Conservation (phyloP, 148 eudicot genomes). For the Rhododendron kiyosumense region DNA sequence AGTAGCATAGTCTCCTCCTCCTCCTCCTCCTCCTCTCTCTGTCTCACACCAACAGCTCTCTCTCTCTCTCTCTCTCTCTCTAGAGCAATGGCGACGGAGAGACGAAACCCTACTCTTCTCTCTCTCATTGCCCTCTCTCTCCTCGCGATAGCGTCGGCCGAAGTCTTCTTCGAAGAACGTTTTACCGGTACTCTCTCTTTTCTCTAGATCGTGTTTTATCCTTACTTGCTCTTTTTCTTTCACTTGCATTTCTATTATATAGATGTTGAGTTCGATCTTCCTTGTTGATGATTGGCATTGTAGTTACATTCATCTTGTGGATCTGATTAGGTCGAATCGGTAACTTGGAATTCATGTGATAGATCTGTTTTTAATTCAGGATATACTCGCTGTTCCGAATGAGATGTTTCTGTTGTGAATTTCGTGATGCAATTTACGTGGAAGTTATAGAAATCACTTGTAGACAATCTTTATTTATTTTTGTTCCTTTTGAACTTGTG, state of each 20-base stretch:
- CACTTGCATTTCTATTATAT: background rate
- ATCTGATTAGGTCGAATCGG: slow-evolving; percentile 12
- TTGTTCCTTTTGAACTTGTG: background rate
- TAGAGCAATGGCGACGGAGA: slow-evolving; percentile 49
- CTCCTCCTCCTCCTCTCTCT: background rate
- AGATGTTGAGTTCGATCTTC: background rate
- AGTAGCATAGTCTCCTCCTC: background rate
- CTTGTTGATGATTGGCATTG: background rate
- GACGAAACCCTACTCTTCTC: slow-evolving; percentile 51
- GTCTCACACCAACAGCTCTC: background rate
- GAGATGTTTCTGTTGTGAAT: background rate
- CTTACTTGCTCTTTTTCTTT: background rate
- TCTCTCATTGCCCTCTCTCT: slow-evolving; percentile 54
- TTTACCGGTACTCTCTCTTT: slow-evolving; percentile 47
- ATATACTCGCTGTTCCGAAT: background rate
- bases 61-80: background rate
- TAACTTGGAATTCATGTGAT: background rate
- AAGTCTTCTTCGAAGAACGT: slow-evolving; percentile 83
- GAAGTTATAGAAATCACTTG: background rate
- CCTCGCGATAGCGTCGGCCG: slow-evolving; percentile 49
- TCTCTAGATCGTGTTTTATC: background rate
- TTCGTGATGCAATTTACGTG: background rate
- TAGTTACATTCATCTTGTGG: background rate
- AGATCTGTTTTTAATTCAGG: slow-evolving; percentile 7
- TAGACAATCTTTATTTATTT: background rate